Evolutionary conservation across 306 rosid species (phyloP).

Genomic region (Pachyrhizus erosus): DNA sequence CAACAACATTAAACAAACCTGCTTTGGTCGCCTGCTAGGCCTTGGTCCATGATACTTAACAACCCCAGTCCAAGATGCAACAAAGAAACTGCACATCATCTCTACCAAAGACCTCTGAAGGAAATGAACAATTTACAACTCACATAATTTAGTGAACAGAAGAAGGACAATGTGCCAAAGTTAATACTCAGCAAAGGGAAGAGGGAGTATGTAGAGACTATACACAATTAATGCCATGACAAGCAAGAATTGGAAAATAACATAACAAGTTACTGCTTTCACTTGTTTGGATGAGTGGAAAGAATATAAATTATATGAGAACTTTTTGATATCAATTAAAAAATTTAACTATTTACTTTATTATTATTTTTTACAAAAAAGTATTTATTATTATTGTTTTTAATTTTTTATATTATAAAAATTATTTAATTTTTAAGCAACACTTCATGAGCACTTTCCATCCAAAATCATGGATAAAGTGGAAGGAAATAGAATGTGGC

Average conservation of each 20-base stretch:
- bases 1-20: constrained; percentile 52
- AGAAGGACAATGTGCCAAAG: constrained; percentile 11
- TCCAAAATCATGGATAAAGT: no score
- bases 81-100: constrained; percentile 97
- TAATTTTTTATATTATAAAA: no score
- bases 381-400: no score
- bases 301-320: no score
- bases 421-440: no score
- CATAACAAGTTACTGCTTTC: no score
- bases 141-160: constrained; percentile 10
- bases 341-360: no score
- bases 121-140: constrained; percentile 32
- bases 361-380: no score
- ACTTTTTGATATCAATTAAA: no score
- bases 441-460: no score
- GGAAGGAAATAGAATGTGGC: no score
- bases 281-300: no score
- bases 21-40: constrained; percentile 92
- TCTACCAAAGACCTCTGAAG: constrained; percentile 89
- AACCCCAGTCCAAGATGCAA: constrained; percentile 99
- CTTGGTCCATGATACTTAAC: constrained; percentile 97
- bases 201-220: background rate
- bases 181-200: constrained; percentile 19
- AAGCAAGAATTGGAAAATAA: background rate
- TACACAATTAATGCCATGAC: background rate